These are phyloP conservation scores for Colletotrichum endophyticum DNA, from an alignment of 2,329 filamentous ascomycete genomes.

Conservation along the genomic window DNA sequence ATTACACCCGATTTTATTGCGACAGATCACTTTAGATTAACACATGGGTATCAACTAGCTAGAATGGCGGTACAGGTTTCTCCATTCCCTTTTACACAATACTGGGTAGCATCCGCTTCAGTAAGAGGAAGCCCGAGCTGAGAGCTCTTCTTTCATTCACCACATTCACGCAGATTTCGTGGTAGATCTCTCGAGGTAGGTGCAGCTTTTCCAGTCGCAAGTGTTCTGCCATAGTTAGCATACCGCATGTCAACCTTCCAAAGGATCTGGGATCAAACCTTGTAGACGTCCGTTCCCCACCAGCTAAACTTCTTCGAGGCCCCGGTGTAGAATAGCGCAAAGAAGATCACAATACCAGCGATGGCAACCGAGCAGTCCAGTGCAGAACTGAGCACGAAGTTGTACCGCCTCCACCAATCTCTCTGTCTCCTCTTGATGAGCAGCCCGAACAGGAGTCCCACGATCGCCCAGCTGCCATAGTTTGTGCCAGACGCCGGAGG, in stretches of 20 bases:
- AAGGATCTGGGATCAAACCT: neutral
- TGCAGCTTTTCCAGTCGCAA: slow-evolving; percentile 19
- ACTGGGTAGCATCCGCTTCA: neutral
- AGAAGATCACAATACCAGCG: slow-evolving; percentile 37
- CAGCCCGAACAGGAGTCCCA: slow-evolving; percentile 31
- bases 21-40: neutral
- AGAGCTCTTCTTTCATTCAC: too few species aligned
- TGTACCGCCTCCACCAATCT: slow-evolving; percentile 35
- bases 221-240: neutral
- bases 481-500: slow-evolving; percentile 36
- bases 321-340: slow-evolving; percentile 34
- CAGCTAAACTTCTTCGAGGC: slow-evolving; percentile 28
- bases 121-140: neutral
- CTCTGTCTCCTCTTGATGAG: slow-evolving; percentile 26
- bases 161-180: neutral
- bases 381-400: slow-evolving; percentile 35
- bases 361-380: slow-evolving; percentile 35
- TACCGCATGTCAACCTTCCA: rapidly evolving
- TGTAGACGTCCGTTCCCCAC: slow-evolving; percentile 33
- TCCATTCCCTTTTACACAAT: neutral
- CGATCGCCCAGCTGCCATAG: slow-evolving; percentile 35
- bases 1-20: neutral
- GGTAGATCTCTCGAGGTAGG: neutral
- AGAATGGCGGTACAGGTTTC: neutral
- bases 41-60: neutral